These are phyloP conservation scores for Fusarium metavorans DNA, from an alignment of 2,329 filamentous ascomycete species.

Conservation along the genomic window DNA sequence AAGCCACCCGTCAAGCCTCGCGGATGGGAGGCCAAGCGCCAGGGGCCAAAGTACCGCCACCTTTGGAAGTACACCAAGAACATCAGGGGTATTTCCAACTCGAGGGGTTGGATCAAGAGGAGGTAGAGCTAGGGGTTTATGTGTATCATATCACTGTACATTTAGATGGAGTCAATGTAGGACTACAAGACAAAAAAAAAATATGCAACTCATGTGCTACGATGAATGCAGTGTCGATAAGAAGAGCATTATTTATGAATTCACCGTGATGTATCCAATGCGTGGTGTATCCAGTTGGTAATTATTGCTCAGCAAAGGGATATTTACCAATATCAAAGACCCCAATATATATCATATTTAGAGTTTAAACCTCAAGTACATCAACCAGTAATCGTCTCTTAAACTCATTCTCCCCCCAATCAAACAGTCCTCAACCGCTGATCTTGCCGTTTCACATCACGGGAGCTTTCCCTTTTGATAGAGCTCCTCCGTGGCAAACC, in stretches of 20 bases:
- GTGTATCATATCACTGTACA: slow-evolving; percentile 46
- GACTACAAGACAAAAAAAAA: slow-evolving; percentile 28
- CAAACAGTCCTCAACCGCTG: neutral
- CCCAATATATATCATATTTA: neutral
- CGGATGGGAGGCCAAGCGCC: slow-evolving; percentile 75
- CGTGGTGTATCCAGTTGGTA: neutral
- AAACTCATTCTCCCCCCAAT: neutral
- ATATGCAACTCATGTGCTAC: slow-evolving; percentile 6
- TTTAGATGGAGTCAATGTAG: slow-evolving; percentile 44
- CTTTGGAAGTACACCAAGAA: slow-evolving; percentile 75
- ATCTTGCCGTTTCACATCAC: neutral
- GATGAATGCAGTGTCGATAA: neutral
- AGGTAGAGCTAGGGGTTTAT: slow-evolving; percentile 40
- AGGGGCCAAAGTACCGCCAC: slow-evolving; percentile 73
- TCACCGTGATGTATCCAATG: neutral
- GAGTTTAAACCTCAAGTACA: slow-evolving; percentile 2
- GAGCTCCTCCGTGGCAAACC: neutral
- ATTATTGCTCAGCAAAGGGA: neutral
- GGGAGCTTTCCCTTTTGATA: neutral
- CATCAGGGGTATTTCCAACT: slow-evolving; percentile 61
- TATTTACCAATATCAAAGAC: neutral
- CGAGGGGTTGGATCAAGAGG: slow-evolving; percentile 57
- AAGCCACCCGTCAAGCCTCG: slow-evolving; percentile 71
- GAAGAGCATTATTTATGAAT: neutral
- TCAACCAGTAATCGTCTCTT: neutral